Percentiles rank a stretch among this genome's conserved stretches.
These are phyloP conservation scores for Cercophora newfieldiana DNA, from an alignment of 495 filamentous ascomycete species.

Conservation along the genomic window DNA sequence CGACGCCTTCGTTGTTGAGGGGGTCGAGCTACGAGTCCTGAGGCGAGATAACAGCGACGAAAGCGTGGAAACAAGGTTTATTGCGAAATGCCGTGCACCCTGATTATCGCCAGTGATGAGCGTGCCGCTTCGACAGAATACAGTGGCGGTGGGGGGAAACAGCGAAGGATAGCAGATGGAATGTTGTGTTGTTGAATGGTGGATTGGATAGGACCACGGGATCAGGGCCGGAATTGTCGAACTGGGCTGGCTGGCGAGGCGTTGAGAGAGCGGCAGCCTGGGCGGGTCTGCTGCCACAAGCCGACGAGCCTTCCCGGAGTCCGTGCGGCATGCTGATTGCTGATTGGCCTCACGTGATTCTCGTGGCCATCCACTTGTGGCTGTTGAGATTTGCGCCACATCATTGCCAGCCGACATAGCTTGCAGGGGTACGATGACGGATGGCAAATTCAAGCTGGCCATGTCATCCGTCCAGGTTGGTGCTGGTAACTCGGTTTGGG, in stretches of 20 bases:
- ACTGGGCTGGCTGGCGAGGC: conserved; percentile 20
- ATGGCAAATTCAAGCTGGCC: conserved; percentile 23
- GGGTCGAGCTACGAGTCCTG: conserved; percentile 3
- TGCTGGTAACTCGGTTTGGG: conserved; percentile 10
- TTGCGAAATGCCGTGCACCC: background rate
- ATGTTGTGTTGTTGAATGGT: conserved; percentile 16
- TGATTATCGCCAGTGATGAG: background rate
- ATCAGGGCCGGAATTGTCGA: conserved; percentile 25
- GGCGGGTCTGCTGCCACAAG: conserved; percentile 26
- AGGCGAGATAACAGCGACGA: conserved; percentile 14
- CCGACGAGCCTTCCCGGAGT: conserved; percentile 13
- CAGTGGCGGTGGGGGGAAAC: conserved; percentile 3
- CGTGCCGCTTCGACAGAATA: background rate
- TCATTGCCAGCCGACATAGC: conserved; percentile 15
- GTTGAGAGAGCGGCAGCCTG: conserved; percentile 19
- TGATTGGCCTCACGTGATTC: conserved; percentile 25
- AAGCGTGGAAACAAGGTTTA: background rate
- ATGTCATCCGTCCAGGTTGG: conserved; percentile 8
- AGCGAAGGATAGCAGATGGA: background rate
- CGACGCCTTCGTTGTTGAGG: background rate
- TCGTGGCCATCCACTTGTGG: background rate
- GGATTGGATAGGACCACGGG: conserved; percentile 26
- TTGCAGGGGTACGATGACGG: conserved; percentile 13
- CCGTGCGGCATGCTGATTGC: conserved; percentile 26
- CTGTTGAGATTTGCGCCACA: conserved; percentile 5